phyloP scores from a whole-genome alignment of 164 flowering plant species.

The Macadamia tetraphylla region DNA sequence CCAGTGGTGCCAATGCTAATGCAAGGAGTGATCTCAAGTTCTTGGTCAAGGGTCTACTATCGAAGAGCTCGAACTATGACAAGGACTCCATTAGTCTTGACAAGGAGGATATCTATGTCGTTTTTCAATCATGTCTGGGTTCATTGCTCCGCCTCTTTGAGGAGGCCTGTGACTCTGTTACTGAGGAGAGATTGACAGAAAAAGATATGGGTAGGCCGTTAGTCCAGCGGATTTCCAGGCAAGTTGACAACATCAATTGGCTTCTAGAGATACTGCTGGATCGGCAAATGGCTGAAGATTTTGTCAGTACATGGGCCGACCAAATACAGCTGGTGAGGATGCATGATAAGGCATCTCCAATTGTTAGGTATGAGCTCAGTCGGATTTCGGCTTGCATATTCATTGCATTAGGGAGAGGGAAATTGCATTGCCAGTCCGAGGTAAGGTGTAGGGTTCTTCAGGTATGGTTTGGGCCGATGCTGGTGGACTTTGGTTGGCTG shows the following conservation, averaged over 20 bases:
- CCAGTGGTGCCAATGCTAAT: constrained; percentile 40
- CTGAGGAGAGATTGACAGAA: constrained; percentile 16
- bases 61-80: constrained; percentile 71
- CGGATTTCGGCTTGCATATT: constrained; percentile 70
- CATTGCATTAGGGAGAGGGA: constrained; percentile 70
- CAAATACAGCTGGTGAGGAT: constrained; percentile 45
- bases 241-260: constrained; percentile 88
- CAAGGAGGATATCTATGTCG: constrained; percentile 55
- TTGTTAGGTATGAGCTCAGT: constrained; percentile 86
- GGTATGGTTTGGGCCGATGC: constrained; percentile 81
- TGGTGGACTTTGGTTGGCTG: constrained; percentile 84
- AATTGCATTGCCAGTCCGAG: constrained; percentile 56
- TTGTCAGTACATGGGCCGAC: constrained; percentile 66
- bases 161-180: constrained; percentile 38
- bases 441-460: constrained; percentile 46
- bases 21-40: constrained; percentile 74
- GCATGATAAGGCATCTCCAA: constrained; percentile 59
- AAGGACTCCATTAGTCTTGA: constrained; percentile 52
- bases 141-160: constrained; percentile 43
- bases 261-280: constrained; percentile 73
- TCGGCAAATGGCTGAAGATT: constrained; percentile 75
- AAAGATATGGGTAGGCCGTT: constrained; percentile 36
- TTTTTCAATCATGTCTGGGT: constrained; percentile 49
- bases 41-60: constrained; percentile 73
- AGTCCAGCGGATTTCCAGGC: constrained; percentile 60